Conservation (phyloP, 75 land plant genomes). For the Selaginella moellendorffii region DNA sequence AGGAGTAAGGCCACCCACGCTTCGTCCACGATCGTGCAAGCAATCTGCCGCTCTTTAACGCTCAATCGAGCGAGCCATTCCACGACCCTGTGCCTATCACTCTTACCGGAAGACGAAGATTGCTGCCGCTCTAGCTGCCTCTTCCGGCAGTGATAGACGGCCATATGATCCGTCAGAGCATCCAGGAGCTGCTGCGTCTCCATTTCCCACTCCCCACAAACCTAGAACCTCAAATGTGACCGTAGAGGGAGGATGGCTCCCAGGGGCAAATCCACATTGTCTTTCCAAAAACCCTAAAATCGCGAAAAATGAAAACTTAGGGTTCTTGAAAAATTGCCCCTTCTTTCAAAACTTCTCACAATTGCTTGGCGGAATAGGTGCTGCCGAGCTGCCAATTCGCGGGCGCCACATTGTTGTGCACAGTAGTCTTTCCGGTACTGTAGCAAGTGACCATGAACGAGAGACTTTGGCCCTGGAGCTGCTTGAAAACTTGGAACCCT, state of each 20-base stretch:
- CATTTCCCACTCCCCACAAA: constrained; percentile 17
- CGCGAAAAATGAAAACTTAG: no score
- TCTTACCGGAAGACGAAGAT: background rate
- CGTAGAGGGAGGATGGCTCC: no score
- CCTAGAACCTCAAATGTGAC: no score
- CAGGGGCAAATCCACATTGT: no score
- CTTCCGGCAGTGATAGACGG: constrained; percentile 50
- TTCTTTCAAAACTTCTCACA: no score
- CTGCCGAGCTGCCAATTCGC: background rate
- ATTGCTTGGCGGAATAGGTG: background rate
- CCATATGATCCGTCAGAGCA: constrained; percentile 70
- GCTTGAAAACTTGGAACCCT: background rate
- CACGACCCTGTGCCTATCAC: constrained; percentile 35
- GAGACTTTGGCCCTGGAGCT: constrained; percentile 1
- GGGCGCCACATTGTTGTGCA: constrained; percentile 4
- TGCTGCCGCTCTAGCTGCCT: constrained; percentile 1
- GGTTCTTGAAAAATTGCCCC: no score
- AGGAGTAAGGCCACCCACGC: constrained; percentile 43
- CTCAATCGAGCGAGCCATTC: constrained; percentile 60
- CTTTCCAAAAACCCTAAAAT: no score
- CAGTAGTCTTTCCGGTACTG: constrained; percentile 1
- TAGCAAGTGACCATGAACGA: background rate
- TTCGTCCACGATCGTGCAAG: constrained; percentile 45
- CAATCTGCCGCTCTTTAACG: constrained; percentile 41
- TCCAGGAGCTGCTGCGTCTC: constrained; percentile 58